Evolutionary conservation across 495 filamentous ascomycete genomes (phyloP), one percentile per base, ranked within the genome.

Genomic region (Penicillium nucicola): DNA sequence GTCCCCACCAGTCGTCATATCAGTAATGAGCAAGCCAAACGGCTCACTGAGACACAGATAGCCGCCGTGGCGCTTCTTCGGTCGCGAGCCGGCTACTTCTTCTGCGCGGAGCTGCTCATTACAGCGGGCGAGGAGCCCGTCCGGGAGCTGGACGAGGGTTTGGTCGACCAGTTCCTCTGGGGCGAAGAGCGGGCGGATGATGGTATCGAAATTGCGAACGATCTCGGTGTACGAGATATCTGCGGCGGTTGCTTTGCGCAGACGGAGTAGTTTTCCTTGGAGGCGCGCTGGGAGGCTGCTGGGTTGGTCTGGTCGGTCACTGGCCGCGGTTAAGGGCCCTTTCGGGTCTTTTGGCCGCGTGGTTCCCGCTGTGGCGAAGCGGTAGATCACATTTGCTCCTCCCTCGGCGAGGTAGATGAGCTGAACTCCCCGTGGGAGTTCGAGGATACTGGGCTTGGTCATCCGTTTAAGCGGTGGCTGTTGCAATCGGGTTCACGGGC

Each of bases 11-110:
- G 77, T 67, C 0, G 80, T 83, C 92, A 97, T 96, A 57, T 96
- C 88, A 31, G 84, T 85, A 31, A 97, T 76, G 0, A 97, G 68
- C 41, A 92, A 75, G 0, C 84, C 91, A 51, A 83, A 80, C 7
- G 67, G 65, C 48, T 85, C 78, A 15, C 77, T 76, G 2, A 70
- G 53, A 28, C 78, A 82, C n/a, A 86, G 75, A 56, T 80, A 82
- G n/a, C 75, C 75, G 39, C 80, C 82, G 49, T 65, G 70, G 35
- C 86, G 68, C 51, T 69, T 70, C 49, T 58, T 52, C 14, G 81
- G 65, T 13, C 81, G 63, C 17, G 45, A 49, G 5, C 65, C 60
- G 5, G 38, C 50, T 0, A 43, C 23, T 47, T 78, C 68, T 2
- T 74, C 65, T 6, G 50, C 37, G 8, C 54, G 62, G 4, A 88